Percentiles rank a stretch among this genome's conserved stretches.
phyloP scores from a whole-genome alignment of 2,329 filamentous ascomycete species.

The Anthostomella pinea region DNA sequence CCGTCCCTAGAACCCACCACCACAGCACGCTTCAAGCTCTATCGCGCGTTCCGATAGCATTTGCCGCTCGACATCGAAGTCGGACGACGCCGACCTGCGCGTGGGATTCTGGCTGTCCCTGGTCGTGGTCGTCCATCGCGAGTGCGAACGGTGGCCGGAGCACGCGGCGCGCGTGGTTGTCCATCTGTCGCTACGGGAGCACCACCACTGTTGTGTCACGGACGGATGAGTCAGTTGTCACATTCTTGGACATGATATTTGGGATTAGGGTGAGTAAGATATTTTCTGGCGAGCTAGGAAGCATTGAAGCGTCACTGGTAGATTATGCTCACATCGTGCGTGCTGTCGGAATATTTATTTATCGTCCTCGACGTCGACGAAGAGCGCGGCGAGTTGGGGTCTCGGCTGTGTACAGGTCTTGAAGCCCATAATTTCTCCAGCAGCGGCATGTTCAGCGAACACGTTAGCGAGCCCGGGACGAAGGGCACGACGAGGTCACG shows the following conservation, averaged over 20 bases:
- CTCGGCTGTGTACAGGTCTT: too few relatives aligned
- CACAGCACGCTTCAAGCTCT: too few relatives aligned
- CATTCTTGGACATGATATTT: too few relatives aligned
- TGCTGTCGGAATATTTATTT: neutral
- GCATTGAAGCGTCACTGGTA: too few relatives aligned
- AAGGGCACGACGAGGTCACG: slow-evolving; percentile 34
- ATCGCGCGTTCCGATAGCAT: slow-evolving; percentile 5
- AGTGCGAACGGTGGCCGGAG: neutral
- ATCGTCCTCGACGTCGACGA: neutral
- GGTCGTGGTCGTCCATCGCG: neutral
- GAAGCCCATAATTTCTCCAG: slow-evolving; percentile 2
- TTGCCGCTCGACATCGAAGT: slow-evolving; percentile 9
- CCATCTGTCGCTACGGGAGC: too few relatives aligned
- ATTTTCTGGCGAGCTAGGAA: too few relatives aligned
- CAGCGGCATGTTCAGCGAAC: slow-evolving; percentile 27
- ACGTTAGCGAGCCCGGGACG: slow-evolving; percentile 33
- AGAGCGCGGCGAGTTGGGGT: slow-evolving; percentile 3
- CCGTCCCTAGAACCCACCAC: too few relatives aligned
- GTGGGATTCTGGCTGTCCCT: too few relatives aligned
- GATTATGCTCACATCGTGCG: too few relatives aligned
- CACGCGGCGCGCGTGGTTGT: neutral
- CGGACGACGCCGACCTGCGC: neutral
- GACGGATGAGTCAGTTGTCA: too few relatives aligned
- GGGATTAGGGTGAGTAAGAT: too few relatives aligned
- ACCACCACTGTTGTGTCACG: too few relatives aligned